These are phyloP conservation scores for Fusarium lyarnte DNA, from an alignment of 2,329 filamentous ascomycete species.

Conservation along the genomic window DNA sequence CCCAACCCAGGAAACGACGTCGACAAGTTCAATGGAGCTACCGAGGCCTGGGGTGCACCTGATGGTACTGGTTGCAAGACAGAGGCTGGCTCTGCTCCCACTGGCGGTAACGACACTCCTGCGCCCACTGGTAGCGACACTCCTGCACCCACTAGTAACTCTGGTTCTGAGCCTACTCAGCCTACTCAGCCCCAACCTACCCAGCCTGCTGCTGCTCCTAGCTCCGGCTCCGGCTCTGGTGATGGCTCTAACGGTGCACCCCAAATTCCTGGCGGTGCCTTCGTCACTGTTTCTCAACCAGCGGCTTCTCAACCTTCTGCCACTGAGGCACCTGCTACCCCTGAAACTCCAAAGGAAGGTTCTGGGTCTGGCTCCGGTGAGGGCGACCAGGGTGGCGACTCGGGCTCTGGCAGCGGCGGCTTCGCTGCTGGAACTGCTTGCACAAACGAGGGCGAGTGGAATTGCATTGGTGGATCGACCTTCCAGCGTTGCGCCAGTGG, in stretches of 20 bases:
- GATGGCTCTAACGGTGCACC: not conserved
- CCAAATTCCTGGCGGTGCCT: conserved; percentile 51
- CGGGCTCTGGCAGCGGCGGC: conserved; percentile 35
- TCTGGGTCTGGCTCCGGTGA: not conserved
- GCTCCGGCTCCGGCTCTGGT: not conserved
- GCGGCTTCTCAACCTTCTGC: not conserved
- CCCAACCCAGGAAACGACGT: conserved; percentile 68
- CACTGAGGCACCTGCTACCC: conserved; percentile 19
- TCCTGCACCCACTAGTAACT: not conserved
- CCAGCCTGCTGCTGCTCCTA: too few species aligned
- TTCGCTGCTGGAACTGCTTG: conserved; percentile 57
- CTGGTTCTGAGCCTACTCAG: not conserved
- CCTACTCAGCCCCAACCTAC: not conserved
- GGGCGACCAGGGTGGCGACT: not conserved
- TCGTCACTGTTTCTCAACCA: conserved; percentile 49
- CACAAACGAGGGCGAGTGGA: conserved; percentile 60
- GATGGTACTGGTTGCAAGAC: too few species aligned
- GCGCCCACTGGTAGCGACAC: not conserved
- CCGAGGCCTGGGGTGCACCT: not conserved
- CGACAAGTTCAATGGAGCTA: conserved; percentile 54
- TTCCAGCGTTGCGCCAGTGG: conserved; percentile 67
- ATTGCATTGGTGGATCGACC: conserved; percentile 60
- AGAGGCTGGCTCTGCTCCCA: too few species aligned
- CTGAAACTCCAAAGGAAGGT: not conserved
- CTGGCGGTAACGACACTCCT: not conserved